phyloP scores from a whole-genome alignment of 2,329 filamentous ascomycete species.

The Dothideomycetes sp. region DNA sequence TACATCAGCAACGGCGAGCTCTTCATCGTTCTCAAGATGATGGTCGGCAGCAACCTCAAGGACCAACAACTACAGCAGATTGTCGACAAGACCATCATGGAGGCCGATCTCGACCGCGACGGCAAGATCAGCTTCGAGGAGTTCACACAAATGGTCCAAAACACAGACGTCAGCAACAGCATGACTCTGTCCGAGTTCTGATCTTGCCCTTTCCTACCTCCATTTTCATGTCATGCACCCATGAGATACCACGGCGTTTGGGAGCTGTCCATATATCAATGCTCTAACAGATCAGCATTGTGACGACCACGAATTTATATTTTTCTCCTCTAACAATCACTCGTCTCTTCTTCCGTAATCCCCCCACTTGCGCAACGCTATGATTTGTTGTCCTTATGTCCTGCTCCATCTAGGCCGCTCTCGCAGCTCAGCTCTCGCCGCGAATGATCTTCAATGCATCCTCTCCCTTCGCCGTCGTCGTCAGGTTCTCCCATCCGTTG shows the following conservation, averaged over 20 bases:
- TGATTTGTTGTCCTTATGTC: no score
- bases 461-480: constrained; percentile 60
- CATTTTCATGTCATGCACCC: constrained; percentile 1
- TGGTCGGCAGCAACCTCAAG: constrained; percentile 98
- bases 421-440: no score
- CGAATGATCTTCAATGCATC: constrained; percentile 51
- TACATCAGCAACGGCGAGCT: constrained; percentile 98
- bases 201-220: background rate
- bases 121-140: constrained; percentile 99
- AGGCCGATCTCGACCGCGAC: constrained; percentile 90
- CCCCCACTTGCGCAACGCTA: no score
- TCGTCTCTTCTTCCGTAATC: no score
- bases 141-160: constrained; percentile 98
- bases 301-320: no score
- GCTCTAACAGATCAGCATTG: background rate
- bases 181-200: constrained; percentile 5
- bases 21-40: constrained; percentile 99
- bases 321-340: no score
- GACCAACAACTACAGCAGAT: constrained; percentile 99
- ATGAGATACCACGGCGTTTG: constrained; percentile 15
- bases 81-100: constrained; percentile 99
- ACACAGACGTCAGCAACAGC: constrained; percentile 52
- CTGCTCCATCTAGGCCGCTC: no score
- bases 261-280: background rate
- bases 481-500: constrained; percentile 62